Percentiles rank a stretch among this genome's conserved stretches.
phyloP scores from a whole-genome alignment of 2,329 filamentous ascomycete genomes.

The Sclerotinia sclerotiorum region DNA sequence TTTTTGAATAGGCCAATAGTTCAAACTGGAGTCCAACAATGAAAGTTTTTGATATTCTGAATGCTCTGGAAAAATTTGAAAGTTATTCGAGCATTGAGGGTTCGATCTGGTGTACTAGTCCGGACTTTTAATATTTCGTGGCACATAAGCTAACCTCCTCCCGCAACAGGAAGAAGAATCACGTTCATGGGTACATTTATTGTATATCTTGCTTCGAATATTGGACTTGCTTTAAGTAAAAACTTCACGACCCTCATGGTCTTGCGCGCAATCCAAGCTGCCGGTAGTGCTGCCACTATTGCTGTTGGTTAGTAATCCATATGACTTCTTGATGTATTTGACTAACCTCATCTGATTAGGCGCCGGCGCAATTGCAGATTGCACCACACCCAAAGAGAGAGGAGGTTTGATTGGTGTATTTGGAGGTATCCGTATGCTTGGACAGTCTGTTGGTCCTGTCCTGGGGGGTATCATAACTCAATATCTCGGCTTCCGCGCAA shows the following conservation, averaged over 20 bases:
- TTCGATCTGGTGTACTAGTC: too few relatives aligned
- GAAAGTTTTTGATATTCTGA: too few relatives aligned
- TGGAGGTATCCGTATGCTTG: constrained; percentile 29
- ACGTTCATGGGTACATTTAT: constrained; percentile 42
- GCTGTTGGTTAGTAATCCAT: constrained; percentile 47
- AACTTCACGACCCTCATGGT: constrained; percentile 47
- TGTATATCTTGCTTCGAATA: constrained; percentile 50
- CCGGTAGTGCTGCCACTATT: constrained; percentile 49
- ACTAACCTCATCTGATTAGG: constrained; percentile 5
- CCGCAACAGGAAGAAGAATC: constrained; percentile 9
- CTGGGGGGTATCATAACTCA: constrained; percentile 50
- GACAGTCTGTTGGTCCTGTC: constrained; percentile 45
- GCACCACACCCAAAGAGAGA: constrained; percentile 12
- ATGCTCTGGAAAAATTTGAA: too few relatives aligned
- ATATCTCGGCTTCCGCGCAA: constrained; percentile 48
- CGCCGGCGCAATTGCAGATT: constrained; percentile 20
- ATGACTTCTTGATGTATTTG: constrained; percentile 33
- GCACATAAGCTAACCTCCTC: background rate
- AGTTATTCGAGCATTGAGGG: too few relatives aligned
- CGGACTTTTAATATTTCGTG: background rate
- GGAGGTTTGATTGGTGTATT: constrained; percentile 13
- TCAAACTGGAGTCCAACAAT: too few relatives aligned
- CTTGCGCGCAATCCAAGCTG: constrained; percentile 49
- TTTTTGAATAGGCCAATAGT: too few relatives aligned
- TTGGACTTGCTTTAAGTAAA: constrained; percentile 47